Conservation (phyloP, 2,329 filamentous ascomycete species). For the Xylaria sp. region DNA sequence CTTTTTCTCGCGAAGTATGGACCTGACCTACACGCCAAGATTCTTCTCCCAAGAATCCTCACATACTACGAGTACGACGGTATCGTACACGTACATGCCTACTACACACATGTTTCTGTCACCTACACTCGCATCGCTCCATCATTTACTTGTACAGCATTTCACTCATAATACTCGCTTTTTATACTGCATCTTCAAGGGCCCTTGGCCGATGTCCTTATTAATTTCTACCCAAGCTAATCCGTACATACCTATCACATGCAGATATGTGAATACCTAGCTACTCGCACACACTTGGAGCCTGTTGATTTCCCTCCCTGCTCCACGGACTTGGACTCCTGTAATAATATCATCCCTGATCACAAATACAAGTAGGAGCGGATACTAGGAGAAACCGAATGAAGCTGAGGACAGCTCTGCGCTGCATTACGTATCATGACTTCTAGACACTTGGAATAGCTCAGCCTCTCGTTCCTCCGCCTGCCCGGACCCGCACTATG, state of each 20-base stretch:
- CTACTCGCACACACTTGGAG: not conserved
- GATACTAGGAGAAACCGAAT: not conserved
- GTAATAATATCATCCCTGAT: slow-evolving; percentile 2
- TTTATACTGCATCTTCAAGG: not conserved
- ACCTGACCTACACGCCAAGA: not conserved
- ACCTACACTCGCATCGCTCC: too few relatives aligned
- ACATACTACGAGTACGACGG: too few relatives aligned
- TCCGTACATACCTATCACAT: not conserved
- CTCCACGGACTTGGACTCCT: slow-evolving; percentile 13
- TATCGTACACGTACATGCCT: not conserved
- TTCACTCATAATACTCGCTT: too few relatives aligned
- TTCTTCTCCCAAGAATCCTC: not conserved
- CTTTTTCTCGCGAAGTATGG: not conserved
- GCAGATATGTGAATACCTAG: not conserved
- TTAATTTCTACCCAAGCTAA: not conserved
- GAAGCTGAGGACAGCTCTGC: not conserved
- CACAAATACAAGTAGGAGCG: slow-evolving; percentile 6
- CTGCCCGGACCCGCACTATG: slow-evolving; percentile 2
- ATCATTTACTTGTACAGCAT: too few relatives aligned
- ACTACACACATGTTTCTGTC: not conserved
- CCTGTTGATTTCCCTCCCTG: slow-evolving; percentile 12
- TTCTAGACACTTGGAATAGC: slow-evolving; percentile 1
- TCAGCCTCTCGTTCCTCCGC: slow-evolving; percentile 8
- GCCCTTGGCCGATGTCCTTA: not conserved
- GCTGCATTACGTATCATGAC: not conserved